Conservation (phyloP, 2,329 filamentous ascomycete genomes). For the Colletotrichum acutatum region DNA sequence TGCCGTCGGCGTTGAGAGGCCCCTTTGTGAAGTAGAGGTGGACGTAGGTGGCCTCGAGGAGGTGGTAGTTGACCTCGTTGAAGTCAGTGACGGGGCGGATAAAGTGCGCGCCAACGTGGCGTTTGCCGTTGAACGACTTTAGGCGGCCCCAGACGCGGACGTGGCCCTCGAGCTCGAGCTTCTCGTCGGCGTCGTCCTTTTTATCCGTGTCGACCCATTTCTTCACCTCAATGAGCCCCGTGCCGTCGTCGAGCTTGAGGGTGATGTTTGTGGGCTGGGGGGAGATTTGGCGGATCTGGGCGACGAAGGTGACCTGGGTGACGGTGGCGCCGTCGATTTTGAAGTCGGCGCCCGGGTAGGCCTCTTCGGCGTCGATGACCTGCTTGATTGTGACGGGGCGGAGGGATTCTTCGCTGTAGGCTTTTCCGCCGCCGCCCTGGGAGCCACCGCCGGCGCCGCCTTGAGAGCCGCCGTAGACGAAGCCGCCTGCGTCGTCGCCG, state of each 20-base stretch:
- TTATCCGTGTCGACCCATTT: conserved; percentile 80
- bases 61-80: conserved; percentile 93
- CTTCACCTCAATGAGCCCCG: conserved; percentile 90
- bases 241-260: conserved; percentile 95
- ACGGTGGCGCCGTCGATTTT: conserved; percentile 82
- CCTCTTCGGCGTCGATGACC: conserved; percentile 83
- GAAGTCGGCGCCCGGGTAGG: conserved; percentile 79
- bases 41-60: conserved; percentile 89
- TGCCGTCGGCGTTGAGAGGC: conserved; percentile 57
- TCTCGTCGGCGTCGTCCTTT: conserved; percentile 57
- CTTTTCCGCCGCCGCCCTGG: conserved; percentile 59
- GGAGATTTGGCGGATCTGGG: conserved; percentile 88
- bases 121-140: conserved; percentile 85
- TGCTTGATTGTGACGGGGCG: conserved; percentile 97
- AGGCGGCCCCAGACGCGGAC: conserved; percentile 88
- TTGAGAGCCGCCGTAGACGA: conserved; percentile 70
- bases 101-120: conserved; percentile 82
- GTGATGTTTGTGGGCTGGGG: conserved; percentile 91
- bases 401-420: conserved; percentile 84
- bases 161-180: conserved; percentile 79
- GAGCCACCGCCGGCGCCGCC: conserved; percentile 70
- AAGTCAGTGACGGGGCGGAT: conserved; percentile 84
- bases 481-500: conserved; percentile 71
- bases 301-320: conserved; percentile 82
- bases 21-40: conserved; percentile 87